Percentiles rank a stretch among this genome's conserved stretches.
These are phyloP conservation scores for Phragmites australis DNA, from an alignment of 176 grass and related monocot species.

Conservation along the genomic window DNA sequence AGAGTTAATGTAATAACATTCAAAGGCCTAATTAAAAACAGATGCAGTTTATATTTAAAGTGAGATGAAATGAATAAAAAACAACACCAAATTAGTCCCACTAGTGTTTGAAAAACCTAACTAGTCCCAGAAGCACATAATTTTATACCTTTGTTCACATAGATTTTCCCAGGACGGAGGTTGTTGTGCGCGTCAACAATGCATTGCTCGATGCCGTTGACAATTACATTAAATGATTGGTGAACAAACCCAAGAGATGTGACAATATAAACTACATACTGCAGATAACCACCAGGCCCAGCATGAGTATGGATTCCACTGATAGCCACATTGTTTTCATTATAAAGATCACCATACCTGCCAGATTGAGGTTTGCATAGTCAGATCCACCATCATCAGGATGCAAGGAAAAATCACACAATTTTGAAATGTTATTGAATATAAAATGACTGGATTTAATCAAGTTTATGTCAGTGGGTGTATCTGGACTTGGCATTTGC, in stretches of 20 bases:
- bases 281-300: slow-evolving; percentile 95
- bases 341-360: slow-evolving; percentile 92
- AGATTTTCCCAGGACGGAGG: slow-evolving; percentile 72
- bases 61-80: background rate
- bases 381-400: slow-evolving; percentile 22
- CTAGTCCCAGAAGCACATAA: slow-evolving; percentile 4
- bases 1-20: slow-evolving; percentile 5
- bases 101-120: background rate
- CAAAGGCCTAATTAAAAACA: slow-evolving; percentile 23
- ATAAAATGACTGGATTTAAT: background rate
- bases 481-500: background rate
- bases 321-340: slow-evolving; percentile 86
- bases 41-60: background rate
- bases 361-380: slow-evolving; percentile 36
- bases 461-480: background rate
- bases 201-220: slow-evolving; percentile 87
- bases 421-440: background rate
- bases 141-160: slow-evolving; percentile 82
- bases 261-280: slow-evolving; percentile 92
- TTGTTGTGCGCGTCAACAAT: slow-evolving; percentile 92
- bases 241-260: slow-evolving; percentile 96
- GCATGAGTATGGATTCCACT: slow-evolving; percentile 97
- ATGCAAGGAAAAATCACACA: background rate
- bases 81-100: background rate
- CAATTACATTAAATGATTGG: slow-evolving; percentile 95